Conservation (phyloP, 768 basidiomycete genomes). For the Phlebiopsis gigantea region DNA sequence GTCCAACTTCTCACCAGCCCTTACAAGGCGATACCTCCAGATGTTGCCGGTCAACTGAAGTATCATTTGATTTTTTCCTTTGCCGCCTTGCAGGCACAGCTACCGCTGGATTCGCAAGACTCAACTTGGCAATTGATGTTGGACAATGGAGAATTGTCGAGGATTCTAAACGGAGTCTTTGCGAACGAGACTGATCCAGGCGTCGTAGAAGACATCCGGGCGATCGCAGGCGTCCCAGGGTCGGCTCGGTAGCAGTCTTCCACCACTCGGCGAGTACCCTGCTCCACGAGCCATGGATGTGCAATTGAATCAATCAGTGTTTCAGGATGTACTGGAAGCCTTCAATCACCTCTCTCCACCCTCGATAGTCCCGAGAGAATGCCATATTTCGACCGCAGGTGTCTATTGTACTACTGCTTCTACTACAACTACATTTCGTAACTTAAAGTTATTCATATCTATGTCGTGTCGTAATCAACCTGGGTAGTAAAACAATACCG, state of each 20-base stretch:
- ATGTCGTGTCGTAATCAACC: neutral
- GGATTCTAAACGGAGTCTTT: neutral
- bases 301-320: neutral
- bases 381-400: neutral
- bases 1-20: conserved; percentile 15
- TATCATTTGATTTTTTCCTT: conserved; percentile 24
- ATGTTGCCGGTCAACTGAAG: conserved; percentile 15
- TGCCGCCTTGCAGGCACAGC: conserved; percentile 20
- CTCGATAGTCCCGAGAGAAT: neutral
- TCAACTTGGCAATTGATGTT: conserved; percentile 17
- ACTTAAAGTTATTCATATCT: neutral
- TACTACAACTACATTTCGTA: neutral
- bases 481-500: neutral
- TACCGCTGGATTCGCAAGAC: conserved; percentile 10
- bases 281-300: neutral
- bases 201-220: neutral
- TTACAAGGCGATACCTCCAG: neutral
- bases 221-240: neutral
- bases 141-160: conserved; percentile 13
- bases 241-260: neutral
- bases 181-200: neutral
- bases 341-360: neutral
- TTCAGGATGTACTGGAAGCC: neutral
- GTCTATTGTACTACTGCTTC: neutral
- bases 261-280: neutral